These are phyloP conservation scores for Rhizopogon vinicolor DNA, from an alignment of 768 basidiomycete species.

Conservation along the genomic window DNA sequence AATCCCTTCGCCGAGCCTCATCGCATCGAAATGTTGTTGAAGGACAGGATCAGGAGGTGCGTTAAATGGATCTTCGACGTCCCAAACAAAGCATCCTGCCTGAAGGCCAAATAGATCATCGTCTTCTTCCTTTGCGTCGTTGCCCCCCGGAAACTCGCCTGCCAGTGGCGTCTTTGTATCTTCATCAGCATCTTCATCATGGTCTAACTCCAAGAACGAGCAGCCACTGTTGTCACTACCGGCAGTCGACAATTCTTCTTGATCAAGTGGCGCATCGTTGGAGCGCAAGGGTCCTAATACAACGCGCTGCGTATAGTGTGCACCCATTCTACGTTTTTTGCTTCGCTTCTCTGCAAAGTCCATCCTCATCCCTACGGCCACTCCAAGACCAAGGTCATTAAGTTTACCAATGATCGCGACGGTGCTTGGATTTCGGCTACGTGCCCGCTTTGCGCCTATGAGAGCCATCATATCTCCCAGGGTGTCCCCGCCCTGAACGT, in stretches of 20 bases:
- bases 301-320: neutral
- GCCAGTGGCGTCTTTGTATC: neutral
- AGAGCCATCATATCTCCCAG: slow-evolving; percentile 6
- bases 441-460: slow-evolving; percentile 6
- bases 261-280: neutral
- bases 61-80: slow-evolving; percentile 11
- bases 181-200: neutral
- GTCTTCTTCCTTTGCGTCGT: neutral
- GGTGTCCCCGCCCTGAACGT: neutral
- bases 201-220: neutral
- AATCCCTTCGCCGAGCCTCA: neutral
- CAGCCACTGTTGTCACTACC: neutral
- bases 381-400: slow-evolving; percentile 1
- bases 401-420: slow-evolving; percentile 3
- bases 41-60: neutral
- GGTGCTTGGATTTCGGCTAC: slow-evolving; percentile 1
- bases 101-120: neutral
- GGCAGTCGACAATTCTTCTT: neutral
- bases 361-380: neutral
- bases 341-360: neutral
- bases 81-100: slow-evolving; percentile 10
- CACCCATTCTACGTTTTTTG: slow-evolving; percentile 2
- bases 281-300: neutral
- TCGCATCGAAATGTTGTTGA: neutral
- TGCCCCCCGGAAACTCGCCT: neutral